These are phyloP conservation scores for Tephrocybe sp. DNA, from an alignment of 768 basidiomycete genomes.

Conservation along the genomic window DNA sequence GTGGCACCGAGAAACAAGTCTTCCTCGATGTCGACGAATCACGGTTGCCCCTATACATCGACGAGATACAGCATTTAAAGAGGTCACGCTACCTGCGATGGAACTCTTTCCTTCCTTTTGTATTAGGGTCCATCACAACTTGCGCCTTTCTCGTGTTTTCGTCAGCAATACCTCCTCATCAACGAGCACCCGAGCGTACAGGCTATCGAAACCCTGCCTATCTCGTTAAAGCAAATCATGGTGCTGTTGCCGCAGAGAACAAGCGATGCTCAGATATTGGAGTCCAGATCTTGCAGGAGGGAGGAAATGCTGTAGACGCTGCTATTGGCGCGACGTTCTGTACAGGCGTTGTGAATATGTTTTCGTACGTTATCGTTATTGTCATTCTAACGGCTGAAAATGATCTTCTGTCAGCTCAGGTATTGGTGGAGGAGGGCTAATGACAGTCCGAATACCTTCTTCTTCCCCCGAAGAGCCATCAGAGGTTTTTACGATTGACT, in stretches of 20 bases:
- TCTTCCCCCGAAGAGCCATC: conserved; percentile 39
- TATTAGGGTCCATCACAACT: conserved; percentile 1
- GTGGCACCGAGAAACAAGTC: neutral
- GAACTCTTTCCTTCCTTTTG: conserved; percentile 4
- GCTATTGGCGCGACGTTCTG: conserved; percentile 81
- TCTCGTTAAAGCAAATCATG: conserved; percentile 59
- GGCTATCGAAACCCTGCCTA: conserved; percentile 42
- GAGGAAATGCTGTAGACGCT: conserved; percentile 92
- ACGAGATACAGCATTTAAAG: neutral
- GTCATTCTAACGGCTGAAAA: neutral
- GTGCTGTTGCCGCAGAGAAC: conserved; percentile 91
- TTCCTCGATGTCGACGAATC: neutral
- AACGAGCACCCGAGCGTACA: neutral
- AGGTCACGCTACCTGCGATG: neutral
- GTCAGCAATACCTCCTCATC: neutral
- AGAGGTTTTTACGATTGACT: conserved; percentile 77
- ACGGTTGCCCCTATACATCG: conserved; percentile 7
- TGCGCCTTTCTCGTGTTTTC: neutral
- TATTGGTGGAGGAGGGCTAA: conserved; percentile 87
- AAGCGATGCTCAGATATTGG: conserved; percentile 84
- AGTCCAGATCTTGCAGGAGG: conserved; percentile 69
- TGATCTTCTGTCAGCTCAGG: conserved; percentile 51
- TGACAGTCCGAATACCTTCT: conserved; percentile 79
- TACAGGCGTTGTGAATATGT: conserved; percentile 84
- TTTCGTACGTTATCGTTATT: conserved; percentile 58